Percentiles rank a stretch among this genome's conserved stretches.
phyloP scores from a whole-genome alignment of 2,329 filamentous ascomycete species.

The Ciborinia camelliae region DNA sequence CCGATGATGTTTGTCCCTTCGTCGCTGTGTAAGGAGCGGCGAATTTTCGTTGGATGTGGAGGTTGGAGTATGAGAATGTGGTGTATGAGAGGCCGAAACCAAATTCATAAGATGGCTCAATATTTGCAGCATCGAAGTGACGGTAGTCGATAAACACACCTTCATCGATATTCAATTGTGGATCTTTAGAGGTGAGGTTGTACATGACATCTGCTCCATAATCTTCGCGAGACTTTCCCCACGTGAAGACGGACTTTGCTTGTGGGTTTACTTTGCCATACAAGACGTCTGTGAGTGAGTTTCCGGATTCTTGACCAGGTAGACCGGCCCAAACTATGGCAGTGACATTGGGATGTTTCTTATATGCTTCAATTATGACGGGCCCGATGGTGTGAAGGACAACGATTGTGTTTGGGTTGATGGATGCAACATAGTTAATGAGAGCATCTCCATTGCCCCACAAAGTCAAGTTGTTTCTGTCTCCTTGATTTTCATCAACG shows the following conservation, averaged over 20 bases:
- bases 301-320: slow-evolving; percentile 83
- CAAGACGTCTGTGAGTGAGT: slow-evolving; percentile 73
- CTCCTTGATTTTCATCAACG: slow-evolving; percentile 78
- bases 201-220: slow-evolving; percentile 45
- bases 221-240: slow-evolving; percentile 52
- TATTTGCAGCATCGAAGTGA: slow-evolving; percentile 61
- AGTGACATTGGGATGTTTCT: slow-evolving; percentile 73
- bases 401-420: slow-evolving; percentile 85
- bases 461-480: slow-evolving; percentile 87
- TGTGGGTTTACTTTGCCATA: slow-evolving; percentile 76
- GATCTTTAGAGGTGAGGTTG: slow-evolving; percentile 45
- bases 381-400: slow-evolving; percentile 84
- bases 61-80: slow-evolving; percentile 67
- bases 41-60: slow-evolving; percentile 43
- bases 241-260: slow-evolving; percentile 76
- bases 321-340: slow-evolving; percentile 80
- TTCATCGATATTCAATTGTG: slow-evolving; percentile 72
- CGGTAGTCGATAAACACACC: slow-evolving; percentile 81
- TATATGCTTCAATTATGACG: slow-evolving; percentile 72
- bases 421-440: slow-evolving; percentile 71
- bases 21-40: slow-evolving; percentile 45
- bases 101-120: slow-evolving; percentile 74
- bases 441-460: slow-evolving; percentile 81
- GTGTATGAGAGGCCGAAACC: slow-evolving; percentile 79
- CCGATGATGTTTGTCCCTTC: slow-evolving; percentile 57